These are phyloP conservation scores for Geranomyces michiganensis DNA, from an alignment of 192 early-diverging fungal genomes.

Conservation along the genomic window DNA sequence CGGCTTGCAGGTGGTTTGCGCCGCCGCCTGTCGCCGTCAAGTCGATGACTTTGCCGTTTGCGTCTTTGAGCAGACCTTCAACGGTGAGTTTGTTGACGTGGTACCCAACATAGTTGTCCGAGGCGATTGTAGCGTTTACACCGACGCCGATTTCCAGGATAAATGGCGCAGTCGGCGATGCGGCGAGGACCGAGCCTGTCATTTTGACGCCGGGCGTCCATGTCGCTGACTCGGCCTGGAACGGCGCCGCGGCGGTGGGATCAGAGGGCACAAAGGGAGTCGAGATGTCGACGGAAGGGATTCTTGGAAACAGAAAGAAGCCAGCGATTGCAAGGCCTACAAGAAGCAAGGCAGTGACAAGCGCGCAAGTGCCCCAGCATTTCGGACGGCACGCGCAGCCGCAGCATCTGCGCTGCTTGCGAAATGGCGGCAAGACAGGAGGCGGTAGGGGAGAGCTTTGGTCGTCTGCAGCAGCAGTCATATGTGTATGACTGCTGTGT, in stretches of 20 bases:
- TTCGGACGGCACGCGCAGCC: constrained; percentile 14
- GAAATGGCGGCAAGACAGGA: neutral
- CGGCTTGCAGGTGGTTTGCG: neutral
- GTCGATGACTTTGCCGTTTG: constrained; percentile 5
- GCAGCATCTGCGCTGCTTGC: constrained; percentile 24
- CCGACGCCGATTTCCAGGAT: constrained; percentile 22
- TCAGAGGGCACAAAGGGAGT: constrained; percentile 17
- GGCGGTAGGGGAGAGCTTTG: too few relatives aligned
- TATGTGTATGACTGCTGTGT: too few relatives aligned
- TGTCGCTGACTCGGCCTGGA: neutral
- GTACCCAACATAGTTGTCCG: constrained; percentile 36
- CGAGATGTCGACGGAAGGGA: constrained; percentile 31
- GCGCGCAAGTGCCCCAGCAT: constrained; percentile 18
- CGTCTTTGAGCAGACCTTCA: constrained; percentile 5
- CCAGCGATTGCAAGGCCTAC: constrained; percentile 30
- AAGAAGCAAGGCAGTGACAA: constrained; percentile 24
- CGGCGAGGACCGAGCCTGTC: neutral
- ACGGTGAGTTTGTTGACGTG: constrained; percentile 19
- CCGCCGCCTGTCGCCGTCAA: neutral
- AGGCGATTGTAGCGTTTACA: constrained; percentile 30
- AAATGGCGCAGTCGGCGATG: constrained; percentile 14
- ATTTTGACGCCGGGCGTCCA: constrained; percentile 18
- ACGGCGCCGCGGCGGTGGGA: neutral
- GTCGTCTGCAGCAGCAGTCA: too few relatives aligned
- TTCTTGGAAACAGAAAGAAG: constrained; percentile 41